Percentiles rank a stretch among this genome's conserved stretches.
phyloP scores from a whole-genome alignment of 495 filamentous ascomycete species.

The Oleoguttula mirabilis region DNA sequence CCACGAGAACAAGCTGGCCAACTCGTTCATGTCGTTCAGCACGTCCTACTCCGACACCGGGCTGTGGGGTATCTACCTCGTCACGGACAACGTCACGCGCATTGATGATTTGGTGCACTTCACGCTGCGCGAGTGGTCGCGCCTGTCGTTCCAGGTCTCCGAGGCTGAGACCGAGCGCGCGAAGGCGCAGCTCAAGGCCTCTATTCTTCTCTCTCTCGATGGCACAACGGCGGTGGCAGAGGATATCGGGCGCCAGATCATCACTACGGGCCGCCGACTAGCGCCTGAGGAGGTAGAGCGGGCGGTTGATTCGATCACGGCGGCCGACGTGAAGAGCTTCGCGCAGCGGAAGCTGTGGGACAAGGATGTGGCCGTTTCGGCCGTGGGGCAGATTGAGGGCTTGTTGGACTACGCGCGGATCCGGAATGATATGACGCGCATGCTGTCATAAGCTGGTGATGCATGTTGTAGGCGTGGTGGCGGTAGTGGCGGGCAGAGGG shows the following conservation, averaged over 20 bases:
- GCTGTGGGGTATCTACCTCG: slow-evolving; percentile 98
- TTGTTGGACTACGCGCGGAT: slow-evolving; percentile 81
- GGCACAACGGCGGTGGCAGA: slow-evolving; percentile 94
- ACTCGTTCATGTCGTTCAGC: slow-evolving; percentile 99
- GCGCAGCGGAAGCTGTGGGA: slow-evolving; percentile 89
- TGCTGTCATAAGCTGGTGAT: slow-evolving; percentile 43
- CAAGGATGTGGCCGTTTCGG: slow-evolving; percentile 85
- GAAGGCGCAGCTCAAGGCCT: slow-evolving; percentile 98
- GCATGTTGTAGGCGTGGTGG: too few relatives aligned
- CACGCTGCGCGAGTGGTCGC: slow-evolving; percentile 93
- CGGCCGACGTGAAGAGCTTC: slow-evolving; percentile 95
- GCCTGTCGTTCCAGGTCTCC: slow-evolving; percentile 73
- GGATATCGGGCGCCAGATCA: slow-evolving; percentile 95
- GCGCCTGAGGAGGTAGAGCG: slow-evolving; percentile 87
- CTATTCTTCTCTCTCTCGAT: slow-evolving; percentile 90
- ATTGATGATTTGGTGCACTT: slow-evolving; percentile 97
- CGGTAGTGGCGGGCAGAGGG: too few relatives aligned
- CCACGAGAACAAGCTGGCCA: slow-evolving; percentile 85
- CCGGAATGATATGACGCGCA: slow-evolving; percentile 81
- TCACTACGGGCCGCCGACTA: slow-evolving; percentile 89
- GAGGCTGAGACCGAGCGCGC: slow-evolving; percentile 91
- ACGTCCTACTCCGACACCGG: slow-evolving; percentile 99
- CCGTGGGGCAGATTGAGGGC: slow-evolving; percentile 86
- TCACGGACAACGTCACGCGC: slow-evolving; percentile 72
- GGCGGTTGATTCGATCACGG: slow-evolving; percentile 72